phyloP scores from a whole-genome alignment of 2,329 filamentous ascomycete genomes.

The Scedosporium boydii region DNA sequence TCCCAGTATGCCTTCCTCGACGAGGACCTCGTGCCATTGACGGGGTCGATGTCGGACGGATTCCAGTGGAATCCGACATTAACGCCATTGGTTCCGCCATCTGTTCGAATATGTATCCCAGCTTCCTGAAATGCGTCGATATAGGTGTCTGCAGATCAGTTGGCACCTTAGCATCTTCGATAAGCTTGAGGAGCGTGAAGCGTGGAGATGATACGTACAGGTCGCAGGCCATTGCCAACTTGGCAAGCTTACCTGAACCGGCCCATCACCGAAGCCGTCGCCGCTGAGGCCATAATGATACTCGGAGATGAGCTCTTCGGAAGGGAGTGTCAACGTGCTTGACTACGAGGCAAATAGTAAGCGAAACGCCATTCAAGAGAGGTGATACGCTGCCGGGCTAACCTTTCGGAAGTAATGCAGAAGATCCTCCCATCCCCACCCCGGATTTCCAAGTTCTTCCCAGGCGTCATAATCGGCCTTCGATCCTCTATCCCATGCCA shows the following conservation, averaged over 20 bases:
- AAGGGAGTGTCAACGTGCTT: neutral
- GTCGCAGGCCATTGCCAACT: slow-evolving; percentile 5
- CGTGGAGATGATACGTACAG: neutral
- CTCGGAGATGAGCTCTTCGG: neutral
- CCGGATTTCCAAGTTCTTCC: slow-evolving; percentile 24
- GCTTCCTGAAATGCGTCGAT: slow-evolving; percentile 2
- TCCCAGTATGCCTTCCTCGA: slow-evolving; percentile 1
- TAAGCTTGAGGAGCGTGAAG: neutral
- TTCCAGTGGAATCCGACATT: slow-evolving; percentile 4
- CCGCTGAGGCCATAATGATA: neutral
- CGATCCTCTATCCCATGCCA: slow-evolving; percentile 19
- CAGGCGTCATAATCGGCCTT: slow-evolving; percentile 22
- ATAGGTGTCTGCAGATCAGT: neutral
- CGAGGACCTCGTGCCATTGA: slow-evolving; percentile 1
- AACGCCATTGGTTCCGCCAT: neutral
- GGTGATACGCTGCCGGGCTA: neutral
- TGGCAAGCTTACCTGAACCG: slow-evolving; percentile 2
- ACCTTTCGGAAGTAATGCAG: slow-evolving; percentile 14
- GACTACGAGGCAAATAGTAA: neutral
- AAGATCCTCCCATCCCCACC: slow-evolving; percentile 26
- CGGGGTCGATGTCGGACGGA: slow-evolving; percentile 1
- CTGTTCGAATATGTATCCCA: neutral
- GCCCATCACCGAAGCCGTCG: slow-evolving; percentile 2
- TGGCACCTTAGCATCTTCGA: neutral
- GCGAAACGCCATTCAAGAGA: neutral